These are phyloP conservation scores for Lactarius indigo DNA, from an alignment of 768 basidiomycete genomes.

Conservation along the genomic window DNA sequence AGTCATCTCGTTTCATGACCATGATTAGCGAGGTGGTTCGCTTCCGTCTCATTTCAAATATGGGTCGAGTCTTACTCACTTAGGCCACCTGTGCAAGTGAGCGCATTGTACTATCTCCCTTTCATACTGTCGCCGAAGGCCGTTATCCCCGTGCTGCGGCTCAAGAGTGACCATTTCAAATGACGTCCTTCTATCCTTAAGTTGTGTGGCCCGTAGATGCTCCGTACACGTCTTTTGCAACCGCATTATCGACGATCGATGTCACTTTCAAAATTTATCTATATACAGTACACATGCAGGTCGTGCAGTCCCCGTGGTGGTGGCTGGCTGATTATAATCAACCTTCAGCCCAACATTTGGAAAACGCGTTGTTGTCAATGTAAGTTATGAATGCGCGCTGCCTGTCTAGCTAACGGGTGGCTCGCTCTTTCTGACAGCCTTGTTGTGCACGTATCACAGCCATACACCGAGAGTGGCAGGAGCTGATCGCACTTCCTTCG, in stretches of 20 bases:
- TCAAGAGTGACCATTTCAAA: slow-evolving; percentile 3
- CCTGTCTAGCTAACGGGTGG: background rate
- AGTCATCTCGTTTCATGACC: background rate
- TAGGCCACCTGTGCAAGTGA: background rate
- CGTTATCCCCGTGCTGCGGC: slow-evolving; percentile 11
- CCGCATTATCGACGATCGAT: slow-evolving; percentile 21
- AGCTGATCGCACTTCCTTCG: slow-evolving; percentile 6
- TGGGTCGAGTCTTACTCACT: background rate
- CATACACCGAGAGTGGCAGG: background rate
- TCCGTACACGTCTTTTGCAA: background rate
- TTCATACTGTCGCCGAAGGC: slow-evolving; percentile 7
- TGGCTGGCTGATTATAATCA: slow-evolving; percentile 20
- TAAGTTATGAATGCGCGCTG: slow-evolving; percentile 1
- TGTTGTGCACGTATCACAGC: slow-evolving; percentile 2
- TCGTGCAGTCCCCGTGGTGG: slow-evolving; percentile 5
- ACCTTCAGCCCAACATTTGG: slow-evolving; percentile 8
- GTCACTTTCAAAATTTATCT: slow-evolving; percentile 5
- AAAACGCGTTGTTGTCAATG: slow-evolving; percentile 11
- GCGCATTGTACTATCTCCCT: background rate
- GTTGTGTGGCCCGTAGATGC: background rate
- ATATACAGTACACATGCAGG: background rate
- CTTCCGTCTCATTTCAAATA: slow-evolving; percentile 7
- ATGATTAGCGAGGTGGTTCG: background rate
- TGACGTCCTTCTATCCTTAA: background rate
- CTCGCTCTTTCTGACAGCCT: slow-evolving; percentile 5